Evolutionary conservation across 345 rosid genomes (phyloP).

Genomic region (Bretschneidera sinensis): DNA sequence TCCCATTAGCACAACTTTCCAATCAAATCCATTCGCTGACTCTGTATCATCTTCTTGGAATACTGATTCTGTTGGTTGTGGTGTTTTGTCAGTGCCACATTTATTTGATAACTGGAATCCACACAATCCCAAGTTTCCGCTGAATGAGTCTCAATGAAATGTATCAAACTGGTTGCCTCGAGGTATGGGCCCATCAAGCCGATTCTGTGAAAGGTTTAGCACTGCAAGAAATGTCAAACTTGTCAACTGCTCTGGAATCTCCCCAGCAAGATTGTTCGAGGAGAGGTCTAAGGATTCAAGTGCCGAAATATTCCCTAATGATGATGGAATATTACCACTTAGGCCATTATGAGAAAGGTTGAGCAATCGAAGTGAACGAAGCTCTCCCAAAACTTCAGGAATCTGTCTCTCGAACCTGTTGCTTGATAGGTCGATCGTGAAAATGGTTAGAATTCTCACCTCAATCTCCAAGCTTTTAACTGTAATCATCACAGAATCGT

Average conservation of each 20-base stretch:
- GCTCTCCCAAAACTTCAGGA: background rate
- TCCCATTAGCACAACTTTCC: too few relatives aligned
- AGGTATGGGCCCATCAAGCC: slow-evolving; percentile 3
- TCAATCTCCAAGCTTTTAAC: slow-evolving; percentile 12
- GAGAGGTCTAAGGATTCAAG: slow-evolving; percentile 12
- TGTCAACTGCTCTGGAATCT: background rate
- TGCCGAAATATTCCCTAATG: background rate
- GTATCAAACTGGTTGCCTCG: too few relatives aligned
- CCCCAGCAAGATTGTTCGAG: background rate
- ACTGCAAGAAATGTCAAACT: background rate
- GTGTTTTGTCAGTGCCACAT: background rate
- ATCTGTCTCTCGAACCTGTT: slow-evolving; percentile 4
- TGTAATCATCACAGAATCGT: background rate
- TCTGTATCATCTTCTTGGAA: too few relatives aligned
- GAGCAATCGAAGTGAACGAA: background rate
- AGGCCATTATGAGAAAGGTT: slow-evolving; percentile 13
- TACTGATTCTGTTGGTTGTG: background rate
- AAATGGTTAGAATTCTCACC: slow-evolving; percentile 17
- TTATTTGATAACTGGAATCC: background rate
- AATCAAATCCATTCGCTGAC: too few relatives aligned
- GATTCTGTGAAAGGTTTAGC: background rate
- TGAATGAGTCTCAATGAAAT: background rate
- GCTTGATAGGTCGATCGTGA: slow-evolving; percentile 11
- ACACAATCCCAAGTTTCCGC: background rate
- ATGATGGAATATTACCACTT: background rate